Base-by-base conservation (phyloP, 225 moss, liverwort and hornwort genomes). In the Marchantia polymorpha region DNA sequence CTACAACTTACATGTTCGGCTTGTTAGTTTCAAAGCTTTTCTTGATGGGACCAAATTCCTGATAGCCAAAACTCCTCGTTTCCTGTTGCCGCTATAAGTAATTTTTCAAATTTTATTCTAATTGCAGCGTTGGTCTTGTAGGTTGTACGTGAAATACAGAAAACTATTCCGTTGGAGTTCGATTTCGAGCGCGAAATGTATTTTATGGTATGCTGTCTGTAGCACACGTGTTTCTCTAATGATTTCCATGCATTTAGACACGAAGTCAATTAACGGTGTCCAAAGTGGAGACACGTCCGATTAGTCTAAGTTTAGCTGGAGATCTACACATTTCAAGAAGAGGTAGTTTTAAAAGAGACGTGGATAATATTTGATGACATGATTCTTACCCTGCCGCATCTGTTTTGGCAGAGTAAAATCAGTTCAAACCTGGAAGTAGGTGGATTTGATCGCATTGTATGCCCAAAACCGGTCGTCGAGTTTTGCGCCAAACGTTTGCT, bases 101-200 rank as follows among this genome's bases (percentile, higher is more conserved):
- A n/a, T n/a, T n/a, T n/a, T n/a, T n/a, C n/a, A n/a, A n/a, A n/a
- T n/a, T n/a, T 61, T 3, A 7, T 61, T 61, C 60, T 61, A 61
- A 61, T n/a, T 30, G 47, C 39, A 70, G 0, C 8, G 13, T 25
- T 77, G 49, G 55, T 29, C 26, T 77, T 51, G 83, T 75, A 96
- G 96, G 92, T 97, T 75, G 95, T 99, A 72, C 93, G 89, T 75
- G 99, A 99, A 83, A 99, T 99, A 83, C 99, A 99, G 78, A 91
- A 90, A 76, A 99, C 99, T 27, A 99, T 99, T 74, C 99, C 99
- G 11, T 79, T 99, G 85, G 99, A 99, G 73, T 99, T 99, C 82
- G 91, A 99, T 76, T 99, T 99, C 64, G 77, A 85, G 72, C 92
- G 95, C 47, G 99, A 99, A 86, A 90, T 95, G 76, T 92, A 92